Evolutionary conservation across 176 grass and related monocot genomes (phyloP), one percentile per base, ranked within the genome.

Genomic region (Rhynchospora pubera): DNA sequence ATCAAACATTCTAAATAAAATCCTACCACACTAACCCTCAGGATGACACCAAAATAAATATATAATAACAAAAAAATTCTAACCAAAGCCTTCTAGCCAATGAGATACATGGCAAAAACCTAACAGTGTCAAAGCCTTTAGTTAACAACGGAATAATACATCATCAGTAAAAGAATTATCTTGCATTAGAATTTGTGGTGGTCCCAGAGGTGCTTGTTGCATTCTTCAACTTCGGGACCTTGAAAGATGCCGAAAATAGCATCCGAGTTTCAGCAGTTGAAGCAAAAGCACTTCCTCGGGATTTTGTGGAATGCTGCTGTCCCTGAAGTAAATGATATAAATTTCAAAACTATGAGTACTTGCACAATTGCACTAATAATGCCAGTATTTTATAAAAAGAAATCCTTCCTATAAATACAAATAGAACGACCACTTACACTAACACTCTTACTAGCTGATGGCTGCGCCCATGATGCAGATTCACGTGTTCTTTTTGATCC

Each of bases 151-250:
- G 13, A 68, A 68, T 76, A 26, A 56, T 56, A 56, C 26, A 56
- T 77, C 72, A 77, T 3, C 72, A 56, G 18, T 77, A 55, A 16
- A 43, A 47, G 18, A 3, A 21, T 56, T 77, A 77, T 56, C 23
- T 56, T 0, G 72, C 13, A 77, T 30, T 12, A 30, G 51, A 6
- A 32, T 56, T 56, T 55, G 5, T 55, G 32, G 24, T 19, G 18
- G 42, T 55, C 23, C 50, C 72, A 56, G 24, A 56, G 14, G 23
- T 28, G 72, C 15, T 77, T 26, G 53, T 19, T 4, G n/a, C 64
- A 30, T 9, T 84, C 66, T 84, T 84, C 83, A 84, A 61, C 78
- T 84, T 84, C n/a, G 83, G 83, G 12, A 84, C 66, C 68, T 84
- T 84, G 66, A 84, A 77, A 62, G 59, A 62, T 61, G 83, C 9